Base-by-base conservation (phyloP, 148 eudicot genomes). In the Vaccinium vitisidaea region DNA sequence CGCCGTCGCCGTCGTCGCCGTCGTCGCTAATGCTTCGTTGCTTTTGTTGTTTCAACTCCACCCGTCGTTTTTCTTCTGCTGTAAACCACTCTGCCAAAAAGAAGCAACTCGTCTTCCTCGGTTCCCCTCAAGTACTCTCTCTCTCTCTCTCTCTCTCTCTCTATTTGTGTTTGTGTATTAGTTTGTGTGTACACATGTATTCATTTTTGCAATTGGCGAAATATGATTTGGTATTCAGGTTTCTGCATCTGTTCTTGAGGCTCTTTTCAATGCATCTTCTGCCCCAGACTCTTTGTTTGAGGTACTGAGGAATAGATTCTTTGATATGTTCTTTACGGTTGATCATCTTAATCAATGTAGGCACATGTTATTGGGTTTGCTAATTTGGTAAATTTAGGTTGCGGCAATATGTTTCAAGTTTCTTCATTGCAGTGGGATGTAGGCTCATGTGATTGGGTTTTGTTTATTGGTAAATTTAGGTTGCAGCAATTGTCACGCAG, bases 401-500 rank as follows among this genome's bases (percentile, higher is more conserved):
- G 32, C 71, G 0, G 71, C 71, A 65, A 67, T 67, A 25, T 25
- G 73, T 25, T 10, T 67, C 36, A 67, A 61, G n/a, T 21, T 1
- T 49, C 10, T 49, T 39, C 52, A 8, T 2, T n/a, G 16, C 23
- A 13, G 49, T 5, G 27, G 52, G 15, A 11, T n/a, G 50, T 15
- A 43, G 53, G 79, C 21, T 25, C 43, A 27, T 53, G 61, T 25
- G 61, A 78, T 53, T 78, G 59, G 21, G 55, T 27, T 6, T 79
- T 43, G 77, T 18, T 80, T 13, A 63, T 59, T 48, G 25, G 46
- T 86, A 52, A 85, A 74, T 84, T 36, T 89, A 97, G 99, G 91
- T 97, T 81, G 93, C 93, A 82, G 98, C 94, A 25, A 90, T 97
- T 88, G 98, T 97, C 56, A 97, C 98, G 77, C 99, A 97, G 78